A percentile compares a stretch with the other conserved stretches of the same genome.
phyloP scores from a whole-genome alignment of 2,329 filamentous ascomycete species.

The Ceratocystis albifundus region DNA sequence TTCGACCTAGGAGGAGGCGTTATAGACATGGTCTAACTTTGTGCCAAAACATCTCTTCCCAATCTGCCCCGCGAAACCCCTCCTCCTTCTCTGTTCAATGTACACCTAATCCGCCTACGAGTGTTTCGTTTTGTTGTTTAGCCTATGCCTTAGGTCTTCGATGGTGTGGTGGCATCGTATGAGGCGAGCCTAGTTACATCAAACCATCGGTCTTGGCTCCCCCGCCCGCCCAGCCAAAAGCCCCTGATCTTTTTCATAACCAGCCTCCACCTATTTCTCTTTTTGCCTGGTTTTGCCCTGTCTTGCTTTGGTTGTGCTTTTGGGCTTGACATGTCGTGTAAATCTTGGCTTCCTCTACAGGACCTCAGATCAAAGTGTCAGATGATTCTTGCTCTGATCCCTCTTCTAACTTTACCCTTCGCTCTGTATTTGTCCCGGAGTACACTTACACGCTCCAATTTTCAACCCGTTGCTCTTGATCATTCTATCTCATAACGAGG shows the following conservation, averaged over 20 bases:
- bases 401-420: background rate
- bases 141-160: background rate
- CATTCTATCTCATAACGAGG: background rate
- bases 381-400: conserved; percentile 6
- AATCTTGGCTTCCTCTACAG: background rate
- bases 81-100: background rate
- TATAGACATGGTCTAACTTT: background rate
- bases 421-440: background rate
- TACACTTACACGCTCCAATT: background rate
- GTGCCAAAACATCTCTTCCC: background rate
- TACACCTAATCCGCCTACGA: background rate
- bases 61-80: background rate
- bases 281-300: background rate
- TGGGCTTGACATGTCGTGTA: conserved; percentile 7
- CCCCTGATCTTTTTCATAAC: background rate
- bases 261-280: conserved; percentile 3
- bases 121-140: background rate
- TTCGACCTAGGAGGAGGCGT: background rate
- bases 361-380: conserved; percentile 10
- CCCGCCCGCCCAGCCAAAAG: background rate
- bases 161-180: conserved; percentile 1
- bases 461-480: background rate
- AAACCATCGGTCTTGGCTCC: background rate
- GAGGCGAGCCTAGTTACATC: background rate
- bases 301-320: background rate